Evolutionary conservation across 1,139 yeast species (phyloP).

Genomic region (Blastobotrys malaysiensis): DNA sequence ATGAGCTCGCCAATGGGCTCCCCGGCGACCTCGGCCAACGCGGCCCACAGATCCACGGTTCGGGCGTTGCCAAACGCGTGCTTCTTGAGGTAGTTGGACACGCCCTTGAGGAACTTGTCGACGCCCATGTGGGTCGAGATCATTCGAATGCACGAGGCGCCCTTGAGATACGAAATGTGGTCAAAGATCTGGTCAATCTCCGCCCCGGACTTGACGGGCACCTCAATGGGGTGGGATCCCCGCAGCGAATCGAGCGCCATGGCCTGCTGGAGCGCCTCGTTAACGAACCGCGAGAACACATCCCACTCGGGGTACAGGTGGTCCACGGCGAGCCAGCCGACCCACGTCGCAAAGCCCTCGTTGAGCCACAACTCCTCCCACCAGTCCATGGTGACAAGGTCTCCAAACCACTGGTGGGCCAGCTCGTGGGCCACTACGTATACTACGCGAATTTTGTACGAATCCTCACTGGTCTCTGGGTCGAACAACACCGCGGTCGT

Average conservation of each 20-base stretch:
- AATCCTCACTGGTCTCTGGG: slow-evolving; percentile 58
- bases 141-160: slow-evolving; percentile 76
- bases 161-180: slow-evolving; percentile 78
- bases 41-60: slow-evolving; percentile 75
- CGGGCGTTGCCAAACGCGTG: slow-evolving; percentile 74
- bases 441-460: slow-evolving; percentile 71
- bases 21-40: slow-evolving; percentile 67
- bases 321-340: slow-evolving; percentile 76
- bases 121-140: slow-evolving; percentile 70
- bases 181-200: slow-evolving; percentile 87
- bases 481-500: slow-evolving; percentile 69
- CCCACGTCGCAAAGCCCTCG: slow-evolving; percentile 92
- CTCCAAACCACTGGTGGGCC: slow-evolving; percentile 94
- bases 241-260: slow-evolving; percentile 67
- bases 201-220: slow-evolving; percentile 72
- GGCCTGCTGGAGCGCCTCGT: slow-evolving; percentile 66
- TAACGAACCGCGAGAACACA: slow-evolving; percentile 69
- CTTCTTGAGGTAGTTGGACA: slow-evolving; percentile 61
- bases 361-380: slow-evolving; percentile 93
- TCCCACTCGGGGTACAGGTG: slow-evolving; percentile 81
- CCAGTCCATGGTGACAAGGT: slow-evolving; percentile 89
- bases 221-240: slow-evolving; percentile 82
- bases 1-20: slow-evolving; percentile 66
- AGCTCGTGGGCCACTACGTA: slow-evolving; percentile 87
- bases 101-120: slow-evolving; percentile 71